These are phyloP conservation scores for Gloeostereum incarnatum DNA, from an alignment of 768 basidiomycete genomes.

Conservation along the genomic window DNA sequence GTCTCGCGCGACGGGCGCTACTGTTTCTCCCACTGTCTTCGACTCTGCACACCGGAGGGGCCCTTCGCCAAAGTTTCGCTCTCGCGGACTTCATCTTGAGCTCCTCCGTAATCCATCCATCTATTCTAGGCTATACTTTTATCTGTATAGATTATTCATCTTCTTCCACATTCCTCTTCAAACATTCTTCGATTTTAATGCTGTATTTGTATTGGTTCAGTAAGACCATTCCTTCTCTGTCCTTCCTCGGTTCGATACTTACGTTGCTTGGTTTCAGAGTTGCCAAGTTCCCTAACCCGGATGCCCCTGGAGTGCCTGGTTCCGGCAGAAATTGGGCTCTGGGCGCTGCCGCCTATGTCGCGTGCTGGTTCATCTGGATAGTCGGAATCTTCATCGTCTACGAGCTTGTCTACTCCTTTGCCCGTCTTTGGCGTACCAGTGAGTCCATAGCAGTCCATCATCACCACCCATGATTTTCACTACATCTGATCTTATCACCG, in stretches of 20 bases:
- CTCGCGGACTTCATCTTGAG: constrained; percentile 58
- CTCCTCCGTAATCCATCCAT: constrained; percentile 52
- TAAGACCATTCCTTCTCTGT: constrained; percentile 37
- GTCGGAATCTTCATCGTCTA: constrained; percentile 67
- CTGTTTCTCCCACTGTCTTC: constrained; percentile 29
- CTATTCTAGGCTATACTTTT: constrained; percentile 52
- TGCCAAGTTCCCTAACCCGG: constrained; percentile 64
- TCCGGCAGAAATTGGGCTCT: constrained; percentile 77
- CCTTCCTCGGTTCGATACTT: not conserved
- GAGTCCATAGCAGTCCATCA: too few species aligned
- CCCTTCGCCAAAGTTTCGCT: constrained; percentile 58
- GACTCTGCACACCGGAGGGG: constrained; percentile 20
- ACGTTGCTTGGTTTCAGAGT: constrained; percentile 34
- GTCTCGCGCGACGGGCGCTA: constrained; percentile 44
- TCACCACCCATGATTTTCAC: constrained; percentile 8
- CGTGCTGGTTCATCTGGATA: constrained; percentile 73
- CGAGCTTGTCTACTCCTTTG: constrained; percentile 68
- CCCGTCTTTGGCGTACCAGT: constrained; percentile 73
- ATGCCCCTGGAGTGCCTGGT: constrained; percentile 57
- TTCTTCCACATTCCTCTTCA: constrained; percentile 70
- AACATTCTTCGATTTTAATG: constrained; percentile 85
- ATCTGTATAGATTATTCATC: constrained; percentile 58
- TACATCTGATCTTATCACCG: constrained; percentile 11
- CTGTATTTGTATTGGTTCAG: constrained; percentile 76
- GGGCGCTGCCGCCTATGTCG: constrained; percentile 74